Conservation (phyloP, 139 green algal species). For the Zygnema circumcarinatum region DNA sequence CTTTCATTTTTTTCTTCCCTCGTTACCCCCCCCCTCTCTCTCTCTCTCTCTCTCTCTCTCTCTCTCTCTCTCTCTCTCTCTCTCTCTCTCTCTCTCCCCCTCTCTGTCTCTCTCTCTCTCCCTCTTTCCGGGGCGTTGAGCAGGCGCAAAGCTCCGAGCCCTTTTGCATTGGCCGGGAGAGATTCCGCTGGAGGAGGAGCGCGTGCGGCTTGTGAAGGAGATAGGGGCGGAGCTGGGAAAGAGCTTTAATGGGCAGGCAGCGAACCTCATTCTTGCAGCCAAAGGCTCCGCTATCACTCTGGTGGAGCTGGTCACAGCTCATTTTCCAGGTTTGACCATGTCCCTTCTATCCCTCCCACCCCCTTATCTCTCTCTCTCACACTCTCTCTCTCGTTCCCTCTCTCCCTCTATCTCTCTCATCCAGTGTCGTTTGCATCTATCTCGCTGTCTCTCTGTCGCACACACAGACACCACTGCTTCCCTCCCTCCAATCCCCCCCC, state of each 20-base stretch:
- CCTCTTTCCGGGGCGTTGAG: too few species aligned
- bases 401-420: neutral
- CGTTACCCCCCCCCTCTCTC: too few species aligned
- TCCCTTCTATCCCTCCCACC: neutral
- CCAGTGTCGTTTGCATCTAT: neutral
- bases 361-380: neutral
- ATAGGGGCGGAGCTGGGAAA: constrained; percentile 65
- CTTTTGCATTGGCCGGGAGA: constrained; percentile 2
- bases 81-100: too few species aligned
- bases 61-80: too few species aligned
- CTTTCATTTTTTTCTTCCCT: too few species aligned
- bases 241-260: constrained; percentile 72
- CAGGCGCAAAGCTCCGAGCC: neutral
- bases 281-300: constrained; percentile 71
- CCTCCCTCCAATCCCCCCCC: too few species aligned
- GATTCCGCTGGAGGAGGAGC: constrained; percentile 84
- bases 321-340: constrained; percentile 39
- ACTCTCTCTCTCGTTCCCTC: neutral
- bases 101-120: too few species aligned
- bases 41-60: too few species aligned
- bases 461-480: too few species aligned
- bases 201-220: constrained; percentile 83
- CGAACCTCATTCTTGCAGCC: constrained; percentile 75
- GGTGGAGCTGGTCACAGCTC: constrained; percentile 71
- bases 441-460: too few species aligned